Percentiles rank a stretch among this genome's conserved stretches.
phyloP scores from a whole-genome alignment of 2,329 filamentous ascomycete species.

The Thielaviopsis cerberus region DNA sequence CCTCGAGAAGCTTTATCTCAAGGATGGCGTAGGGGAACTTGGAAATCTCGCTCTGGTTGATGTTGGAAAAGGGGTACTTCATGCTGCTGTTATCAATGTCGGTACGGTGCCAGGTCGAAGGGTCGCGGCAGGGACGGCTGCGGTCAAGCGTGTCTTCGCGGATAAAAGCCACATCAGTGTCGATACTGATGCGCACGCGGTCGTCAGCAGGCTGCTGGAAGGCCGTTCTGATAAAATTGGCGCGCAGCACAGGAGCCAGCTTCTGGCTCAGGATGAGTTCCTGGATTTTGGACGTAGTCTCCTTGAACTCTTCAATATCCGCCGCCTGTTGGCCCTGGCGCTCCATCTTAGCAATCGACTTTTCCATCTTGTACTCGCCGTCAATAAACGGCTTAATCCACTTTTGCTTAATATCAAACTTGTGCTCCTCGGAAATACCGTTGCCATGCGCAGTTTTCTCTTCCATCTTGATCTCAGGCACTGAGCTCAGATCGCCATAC shows the following conservation, averaged over 20 bases:
- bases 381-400: constrained; percentile 76
- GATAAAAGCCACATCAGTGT: constrained; percentile 82
- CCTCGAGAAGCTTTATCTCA: constrained; percentile 74
- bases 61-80: constrained; percentile 69
- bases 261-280: constrained; percentile 58
- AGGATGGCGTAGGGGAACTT: constrained; percentile 80
- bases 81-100: constrained; percentile 74
- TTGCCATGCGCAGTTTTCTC: constrained; percentile 71
- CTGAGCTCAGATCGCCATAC: constrained; percentile 67
- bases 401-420: constrained; percentile 80
- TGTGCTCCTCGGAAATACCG: constrained; percentile 58
- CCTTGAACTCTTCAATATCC: constrained; percentile 50
- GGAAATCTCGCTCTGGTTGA: constrained; percentile 79
- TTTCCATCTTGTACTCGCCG: constrained; percentile 81
- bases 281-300: constrained; percentile 59
- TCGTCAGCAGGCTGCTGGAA: constrained; percentile 93
- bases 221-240: constrained; percentile 83
- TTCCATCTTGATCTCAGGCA: constrained; percentile 69
- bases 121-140: constrained; percentile 74
- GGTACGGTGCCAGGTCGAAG: constrained; percentile 71
- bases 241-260: constrained; percentile 68
- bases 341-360: constrained; percentile 72
- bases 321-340: constrained; percentile 49
- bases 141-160: constrained; percentile 57
- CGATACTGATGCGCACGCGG: constrained; percentile 76